Percentiles rank a stretch among this genome's conserved stretches.
Evolutionary conservation across 441 rosid genomes (phyloP).

Genomic region (Breynia disticha): DNA sequence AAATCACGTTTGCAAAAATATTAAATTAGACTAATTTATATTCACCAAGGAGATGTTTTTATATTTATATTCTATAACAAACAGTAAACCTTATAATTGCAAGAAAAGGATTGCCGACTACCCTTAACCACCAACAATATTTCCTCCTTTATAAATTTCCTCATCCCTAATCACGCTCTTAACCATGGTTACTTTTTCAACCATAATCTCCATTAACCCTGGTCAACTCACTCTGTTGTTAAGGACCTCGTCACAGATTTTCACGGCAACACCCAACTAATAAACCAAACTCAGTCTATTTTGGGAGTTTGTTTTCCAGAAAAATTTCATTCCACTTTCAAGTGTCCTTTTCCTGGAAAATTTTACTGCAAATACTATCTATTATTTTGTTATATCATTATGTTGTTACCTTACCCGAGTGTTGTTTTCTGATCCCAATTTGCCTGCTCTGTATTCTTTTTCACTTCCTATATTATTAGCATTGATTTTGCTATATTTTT

Average conservation of each 20-base stretch:
- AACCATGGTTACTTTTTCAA: conserved; percentile 31
- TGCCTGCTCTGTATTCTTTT: conserved; percentile 31
- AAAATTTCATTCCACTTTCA: conserved; percentile 1
- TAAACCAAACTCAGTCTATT: too few species aligned
- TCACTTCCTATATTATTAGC: conserved; percentile 12
- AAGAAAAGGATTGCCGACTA: too few species aligned
- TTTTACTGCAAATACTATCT: conserved; percentile 3
- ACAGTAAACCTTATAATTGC: too few species aligned
- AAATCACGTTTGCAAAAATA: too few species aligned
- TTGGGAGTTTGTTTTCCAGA: conserved; percentile 21
- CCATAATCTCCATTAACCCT: conserved; percentile 15
- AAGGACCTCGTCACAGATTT: conserved; percentile 13
- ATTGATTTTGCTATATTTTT: conserved; percentile 14
- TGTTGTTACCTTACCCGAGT: conserved; percentile 10
- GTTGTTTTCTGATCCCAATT: conserved; percentile 26
- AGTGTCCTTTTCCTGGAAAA: conserved; percentile 15
- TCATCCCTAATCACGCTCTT: neutral
- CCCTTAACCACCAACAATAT: too few species aligned
- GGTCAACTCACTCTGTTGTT: conserved; percentile 19
- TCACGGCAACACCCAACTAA: too few species aligned
- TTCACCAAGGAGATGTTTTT: too few species aligned
- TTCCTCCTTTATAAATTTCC: too few species aligned
- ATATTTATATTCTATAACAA: too few species aligned
- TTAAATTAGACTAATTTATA: too few species aligned
- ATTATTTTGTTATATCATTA: conserved; percentile 1